These are phyloP conservation scores for Hypoxylon perforatum DNA, from an alignment of 495 filamentous ascomycete species.

Conservation along the genomic window DNA sequence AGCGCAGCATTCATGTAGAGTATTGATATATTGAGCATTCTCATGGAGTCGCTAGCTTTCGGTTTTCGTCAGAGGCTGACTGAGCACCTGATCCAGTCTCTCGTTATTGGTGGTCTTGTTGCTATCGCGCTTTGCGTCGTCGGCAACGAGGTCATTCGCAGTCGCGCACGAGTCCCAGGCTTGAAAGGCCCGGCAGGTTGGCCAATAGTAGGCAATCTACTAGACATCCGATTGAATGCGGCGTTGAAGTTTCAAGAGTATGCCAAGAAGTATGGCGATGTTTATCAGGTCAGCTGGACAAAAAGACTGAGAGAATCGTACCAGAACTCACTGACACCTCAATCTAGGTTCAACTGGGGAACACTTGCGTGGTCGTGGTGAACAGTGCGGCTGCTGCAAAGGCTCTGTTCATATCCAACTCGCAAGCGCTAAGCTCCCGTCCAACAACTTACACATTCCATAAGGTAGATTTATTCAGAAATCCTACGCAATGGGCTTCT, in stretches of 20 bases:
- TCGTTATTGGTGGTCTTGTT: constrained; percentile 22
- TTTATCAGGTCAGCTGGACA: constrained; percentile 62
- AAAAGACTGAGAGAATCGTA: too few species aligned
- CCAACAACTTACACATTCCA: constrained; percentile 75
- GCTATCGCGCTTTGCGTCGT: constrained; percentile 54
- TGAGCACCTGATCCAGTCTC: constrained; percentile 5
- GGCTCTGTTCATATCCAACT: constrained; percentile 67
- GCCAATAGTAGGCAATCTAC: constrained; percentile 72
- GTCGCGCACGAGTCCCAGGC: constrained; percentile 59
- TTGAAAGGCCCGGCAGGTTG: constrained; percentile 66
- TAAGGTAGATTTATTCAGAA: constrained; percentile 52
- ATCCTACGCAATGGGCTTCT: background rate
- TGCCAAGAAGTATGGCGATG: constrained; percentile 66
- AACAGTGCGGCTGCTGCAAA: constrained; percentile 68
- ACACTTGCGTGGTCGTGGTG: constrained; percentile 69
- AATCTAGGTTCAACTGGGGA: constrained; percentile 63
- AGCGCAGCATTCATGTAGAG: background rate
- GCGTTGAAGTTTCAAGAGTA: constrained; percentile 70
- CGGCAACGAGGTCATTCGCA: constrained; percentile 64
- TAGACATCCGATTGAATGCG: constrained; percentile 68
- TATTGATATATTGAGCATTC: background rate
- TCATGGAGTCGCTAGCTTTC: constrained; percentile 32
- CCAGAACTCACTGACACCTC: too few species aligned
- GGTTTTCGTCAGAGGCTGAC: constrained; percentile 2
- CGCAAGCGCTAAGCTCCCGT: constrained; percentile 65